A percentile compares a stretch with the other conserved stretches of the same genome.
These are phyloP conservation scores for Tricholoma terreum DNA, from an alignment of 768 basidiomycete species.

Conservation along the genomic window DNA sequence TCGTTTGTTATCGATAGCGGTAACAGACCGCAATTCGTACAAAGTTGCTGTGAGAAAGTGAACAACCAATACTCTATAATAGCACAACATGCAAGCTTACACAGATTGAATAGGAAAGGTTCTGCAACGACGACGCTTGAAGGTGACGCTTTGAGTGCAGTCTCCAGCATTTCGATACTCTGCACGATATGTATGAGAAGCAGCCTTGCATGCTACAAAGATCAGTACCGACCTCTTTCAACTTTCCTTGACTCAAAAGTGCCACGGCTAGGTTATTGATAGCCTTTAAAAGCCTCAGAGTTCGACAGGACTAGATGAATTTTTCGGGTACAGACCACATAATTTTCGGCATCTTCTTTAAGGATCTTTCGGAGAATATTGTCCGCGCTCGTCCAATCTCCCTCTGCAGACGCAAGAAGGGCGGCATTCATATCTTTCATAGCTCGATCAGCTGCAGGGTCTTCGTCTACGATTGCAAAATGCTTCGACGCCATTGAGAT, in stretches of 20 bases:
- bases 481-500: conserved; percentile 56
- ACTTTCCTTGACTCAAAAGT: conserved; percentile 63
- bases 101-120: conserved; percentile 82
- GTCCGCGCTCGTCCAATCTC: conserved; percentile 61
- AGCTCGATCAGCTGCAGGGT: conserved; percentile 39
- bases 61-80: neutral
- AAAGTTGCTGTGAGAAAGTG: conserved; percentile 56
- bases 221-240: conserved; percentile 56
- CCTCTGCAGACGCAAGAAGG: conserved; percentile 62
- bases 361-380: conserved; percentile 43
- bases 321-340: conserved; percentile 42
- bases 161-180: conserved; percentile 71
- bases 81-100: conserved; percentile 30
- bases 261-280: conserved; percentile 77
- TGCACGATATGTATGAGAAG: conserved; percentile 21
- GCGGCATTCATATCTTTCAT: conserved; percentile 63
- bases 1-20: conserved; percentile 73
- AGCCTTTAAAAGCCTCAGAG: conserved; percentile 39
- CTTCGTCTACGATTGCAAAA: conserved; percentile 48
- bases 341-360: conserved; percentile 55
- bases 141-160: conserved; percentile 59
- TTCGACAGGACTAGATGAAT: neutral
- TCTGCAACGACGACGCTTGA: conserved; percentile 72
- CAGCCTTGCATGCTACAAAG: neutral
- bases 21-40: conserved; percentile 75